Conservation (phyloP, 2,329 filamentous ascomycete species). For the Trichoderma sp. region DNA sequence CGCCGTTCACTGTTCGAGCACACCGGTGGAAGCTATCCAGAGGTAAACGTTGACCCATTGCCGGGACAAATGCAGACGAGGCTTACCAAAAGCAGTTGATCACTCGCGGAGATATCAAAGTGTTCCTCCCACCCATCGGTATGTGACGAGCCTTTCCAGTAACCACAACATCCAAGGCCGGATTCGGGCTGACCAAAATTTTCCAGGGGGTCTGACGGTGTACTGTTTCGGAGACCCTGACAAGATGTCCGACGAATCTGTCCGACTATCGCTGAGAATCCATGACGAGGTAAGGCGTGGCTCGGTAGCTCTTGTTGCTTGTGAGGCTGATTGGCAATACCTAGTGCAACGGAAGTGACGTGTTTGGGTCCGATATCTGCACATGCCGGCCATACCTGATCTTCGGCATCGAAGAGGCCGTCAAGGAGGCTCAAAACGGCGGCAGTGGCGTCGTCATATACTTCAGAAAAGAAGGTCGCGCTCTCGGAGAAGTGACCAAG, state of each 20-base stretch:
- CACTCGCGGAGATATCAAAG: constrained; percentile 89
- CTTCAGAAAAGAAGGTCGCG: constrained; percentile 95
- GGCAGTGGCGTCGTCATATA: constrained; percentile 96
- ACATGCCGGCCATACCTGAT: constrained; percentile 95
- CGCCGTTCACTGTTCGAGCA: constrained; percentile 90
- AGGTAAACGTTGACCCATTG: constrained; percentile 49
- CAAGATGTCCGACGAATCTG: constrained; percentile 86
- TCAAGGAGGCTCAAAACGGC: constrained; percentile 93
- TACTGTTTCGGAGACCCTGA: constrained; percentile 96
- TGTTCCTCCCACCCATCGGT: constrained; percentile 93
- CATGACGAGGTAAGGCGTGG: constrained; percentile 61
- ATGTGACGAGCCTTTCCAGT: constrained; percentile 30
- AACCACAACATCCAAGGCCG: no score
- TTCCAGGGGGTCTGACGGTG: constrained; percentile 77
- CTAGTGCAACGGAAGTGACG: constrained; percentile 91
- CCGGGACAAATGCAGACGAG: neutral
- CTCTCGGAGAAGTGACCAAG: constrained; percentile 93
- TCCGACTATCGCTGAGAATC: constrained; percentile 78
- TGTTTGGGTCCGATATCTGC: constrained; percentile 97
- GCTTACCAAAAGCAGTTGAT: constrained; percentile 62
- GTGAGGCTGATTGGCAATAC: constrained; percentile 27
- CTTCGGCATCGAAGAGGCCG: constrained; percentile 95
- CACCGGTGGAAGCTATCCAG: constrained; percentile 93
- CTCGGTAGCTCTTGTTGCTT: neutral
- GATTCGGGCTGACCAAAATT: neutral